Evolutionary conservation across 768 basidiomycete genomes (phyloP), one percentile per base, ranked within the genome.

Genomic region (Mycena filopes): DNA sequence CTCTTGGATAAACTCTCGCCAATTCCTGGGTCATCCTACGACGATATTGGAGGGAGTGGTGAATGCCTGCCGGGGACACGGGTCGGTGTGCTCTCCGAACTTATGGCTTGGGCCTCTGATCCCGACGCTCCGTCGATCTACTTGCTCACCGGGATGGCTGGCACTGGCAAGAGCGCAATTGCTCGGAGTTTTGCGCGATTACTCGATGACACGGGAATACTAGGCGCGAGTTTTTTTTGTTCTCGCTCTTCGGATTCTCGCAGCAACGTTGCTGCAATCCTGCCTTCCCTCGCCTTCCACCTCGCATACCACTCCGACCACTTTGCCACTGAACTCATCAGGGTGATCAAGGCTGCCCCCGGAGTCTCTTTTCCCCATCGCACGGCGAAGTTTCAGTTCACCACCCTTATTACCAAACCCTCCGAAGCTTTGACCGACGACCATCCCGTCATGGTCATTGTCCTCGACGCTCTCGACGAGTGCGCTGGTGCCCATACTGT

Each of bases 31-130:
- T 26, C 46, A 11, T 21, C 25, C 4, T 58, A 48, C 46, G 36
- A 58, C 18, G 31, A 31, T 15, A 55, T 21, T 21, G 20, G 15
- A 6, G 45, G 31, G 3, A 38, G 23, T 28, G 46, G 33, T 11
- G 46, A 21, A 25, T 58, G 56, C 46, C 47, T 58, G 40, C 21
- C 21, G 5, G 51, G 51, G 6, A 54, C 51, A 18, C 51, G 51
- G 18, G 51, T 41, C 3, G 36, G 38, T 15, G 16, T 41, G 9
- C 51, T 54, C 15, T 23, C 38, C 2, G 23, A 54, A 26, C 51
- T 54, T 16, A 25, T 54, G 51, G 51, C 38, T 6, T 54, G 51
- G 51, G 51, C 51, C 4, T 40, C 38, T 8, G 51, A 54, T 26
- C 23, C 23, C 21, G 11, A 41, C 1, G 28, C 36, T 11, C 51